phyloP scores from a whole-genome alignment of 768 basidiomycete genomes.

The Mycena kentingensis region DNA sequence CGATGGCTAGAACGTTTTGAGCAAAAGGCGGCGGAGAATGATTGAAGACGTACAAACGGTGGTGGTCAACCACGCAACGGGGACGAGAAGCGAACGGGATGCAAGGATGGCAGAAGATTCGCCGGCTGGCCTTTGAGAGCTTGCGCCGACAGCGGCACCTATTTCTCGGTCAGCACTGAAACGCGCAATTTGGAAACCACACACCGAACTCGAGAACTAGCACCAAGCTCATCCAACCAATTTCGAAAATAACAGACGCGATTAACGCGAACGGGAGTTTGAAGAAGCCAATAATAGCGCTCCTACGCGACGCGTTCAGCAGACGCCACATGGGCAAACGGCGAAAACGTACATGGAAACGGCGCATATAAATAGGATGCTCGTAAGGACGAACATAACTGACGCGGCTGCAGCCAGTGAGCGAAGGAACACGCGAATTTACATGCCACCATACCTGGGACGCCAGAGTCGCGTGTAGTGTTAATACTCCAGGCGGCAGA shows the following conservation, averaged over 20 bases:
- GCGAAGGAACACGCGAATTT: too few species aligned
- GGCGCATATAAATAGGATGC: slow-evolving; percentile 5
- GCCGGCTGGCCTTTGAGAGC: too few species aligned
- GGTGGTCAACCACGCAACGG: slow-evolving; percentile 16
- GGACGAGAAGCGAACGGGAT: slow-evolving; percentile 13
- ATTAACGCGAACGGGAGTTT: slow-evolving; percentile 14
- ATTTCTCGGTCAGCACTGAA: not conserved
- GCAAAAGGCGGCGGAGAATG: not conserved
- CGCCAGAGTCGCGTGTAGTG: slow-evolving; percentile 2
- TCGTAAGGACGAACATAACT: slow-evolving; percentile 16
- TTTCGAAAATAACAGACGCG: slow-evolving; percentile 17
- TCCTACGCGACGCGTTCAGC: slow-evolving; percentile 2
- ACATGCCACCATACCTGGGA: slow-evolving; percentile 2
- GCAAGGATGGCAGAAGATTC: slow-evolving; percentile 6
- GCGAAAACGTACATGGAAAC: slow-evolving; percentile 5
- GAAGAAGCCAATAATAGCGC: slow-evolving; percentile 10
- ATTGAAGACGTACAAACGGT: slow-evolving; percentile 1
- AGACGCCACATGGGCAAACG: not conserved
- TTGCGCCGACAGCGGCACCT: slow-evolving; percentile 19
- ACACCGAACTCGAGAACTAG: slow-evolving; percentile 12
- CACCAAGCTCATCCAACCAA: slow-evolving; percentile 6
- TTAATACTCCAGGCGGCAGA: slow-evolving; percentile 17
- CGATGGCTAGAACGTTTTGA: not conserved
- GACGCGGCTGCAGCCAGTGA: slow-evolving; percentile 5
- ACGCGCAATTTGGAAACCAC: not conserved